Percentiles rank a stretch among this genome's conserved stretches.
Evolutionary conservation across 768 basidiomycete species (phyloP).

Genomic region (Mycena epipterygia): DNA sequence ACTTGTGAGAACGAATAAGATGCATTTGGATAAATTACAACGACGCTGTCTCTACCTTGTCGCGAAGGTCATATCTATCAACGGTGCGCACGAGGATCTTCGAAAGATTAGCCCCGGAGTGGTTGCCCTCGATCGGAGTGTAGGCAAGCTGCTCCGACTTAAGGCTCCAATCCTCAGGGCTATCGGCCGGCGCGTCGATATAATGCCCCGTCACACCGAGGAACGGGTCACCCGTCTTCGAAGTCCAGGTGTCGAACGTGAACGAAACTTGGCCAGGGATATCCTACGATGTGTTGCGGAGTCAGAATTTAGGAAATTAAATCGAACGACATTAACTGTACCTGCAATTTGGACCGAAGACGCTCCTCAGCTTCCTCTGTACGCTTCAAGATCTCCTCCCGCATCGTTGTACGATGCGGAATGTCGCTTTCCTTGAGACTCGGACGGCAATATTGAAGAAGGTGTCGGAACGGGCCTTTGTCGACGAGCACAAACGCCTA

Average conservation of each 20-base stretch:
- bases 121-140: slow-evolving; percentile 22
- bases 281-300: not conserved
- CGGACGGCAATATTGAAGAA: slow-evolving; percentile 38
- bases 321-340: not conserved
- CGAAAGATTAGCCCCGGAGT: slow-evolving; percentile 40
- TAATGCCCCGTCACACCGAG: slow-evolving; percentile 39
- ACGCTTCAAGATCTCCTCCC: slow-evolving; percentile 36
- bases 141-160: slow-evolving; percentile 28
- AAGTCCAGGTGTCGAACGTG: slow-evolving; percentile 37
- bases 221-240: slow-evolving; percentile 32
- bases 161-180: slow-evolving; percentile 21
- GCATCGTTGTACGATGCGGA: slow-evolving; percentile 38
- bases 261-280: slow-evolving; percentile 30
- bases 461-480: slow-evolving; percentile 31
- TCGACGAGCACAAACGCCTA: slow-evolving; percentile 42
- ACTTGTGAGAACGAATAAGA: no score
- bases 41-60: no score
- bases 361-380: slow-evolving; percentile 14
- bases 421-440: slow-evolving; percentile 35
- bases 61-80: slow-evolving; percentile 35
- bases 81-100: slow-evolving; percentile 28
- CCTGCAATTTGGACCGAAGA: slow-evolving; percentile 7
- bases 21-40: no score
- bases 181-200: slow-evolving; percentile 19
- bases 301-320: not conserved